Evolutionary conservation across 169 alveolate genomes (phyloP).

Genomic region (Ichthyophthirius multifiliis): DNA sequence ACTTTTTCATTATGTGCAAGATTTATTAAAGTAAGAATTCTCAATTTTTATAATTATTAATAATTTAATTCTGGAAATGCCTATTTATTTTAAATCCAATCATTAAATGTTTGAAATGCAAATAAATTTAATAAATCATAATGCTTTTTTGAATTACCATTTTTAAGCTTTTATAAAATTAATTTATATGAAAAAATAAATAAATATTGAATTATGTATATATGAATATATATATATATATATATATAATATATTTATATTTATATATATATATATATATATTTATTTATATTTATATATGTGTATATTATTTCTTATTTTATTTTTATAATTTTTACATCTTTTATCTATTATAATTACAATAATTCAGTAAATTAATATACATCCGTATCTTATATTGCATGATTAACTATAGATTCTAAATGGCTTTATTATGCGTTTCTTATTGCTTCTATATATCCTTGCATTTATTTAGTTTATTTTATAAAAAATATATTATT

Average conservation of each 20-base stretch:
- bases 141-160: background rate
- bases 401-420: background rate
- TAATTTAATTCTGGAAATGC: background rate
- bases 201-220: background rate
- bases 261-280: background rate
- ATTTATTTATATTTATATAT: background rate
- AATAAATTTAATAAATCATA: background rate
- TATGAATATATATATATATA: background rate
- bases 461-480: background rate
- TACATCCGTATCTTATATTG: background rate
- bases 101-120: background rate
- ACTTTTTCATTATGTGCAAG: background rate
- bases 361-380: background rate
- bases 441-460: background rate
- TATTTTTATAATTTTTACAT: background rate
- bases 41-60: background rate
- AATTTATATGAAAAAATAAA: background rate
- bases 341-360: background rate
- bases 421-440: background rate
- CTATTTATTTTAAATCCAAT: background rate
- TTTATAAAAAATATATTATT: background rate
- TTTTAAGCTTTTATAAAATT: background rate
- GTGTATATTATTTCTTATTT: background rate
- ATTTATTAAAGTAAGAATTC: background rate
- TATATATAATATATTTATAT: background rate